Evolutionary conservation across 1,139 yeast species (phyloP), one percentile per base, ranked within the genome.

Genomic region (Protomyces macrosporus): DNA sequence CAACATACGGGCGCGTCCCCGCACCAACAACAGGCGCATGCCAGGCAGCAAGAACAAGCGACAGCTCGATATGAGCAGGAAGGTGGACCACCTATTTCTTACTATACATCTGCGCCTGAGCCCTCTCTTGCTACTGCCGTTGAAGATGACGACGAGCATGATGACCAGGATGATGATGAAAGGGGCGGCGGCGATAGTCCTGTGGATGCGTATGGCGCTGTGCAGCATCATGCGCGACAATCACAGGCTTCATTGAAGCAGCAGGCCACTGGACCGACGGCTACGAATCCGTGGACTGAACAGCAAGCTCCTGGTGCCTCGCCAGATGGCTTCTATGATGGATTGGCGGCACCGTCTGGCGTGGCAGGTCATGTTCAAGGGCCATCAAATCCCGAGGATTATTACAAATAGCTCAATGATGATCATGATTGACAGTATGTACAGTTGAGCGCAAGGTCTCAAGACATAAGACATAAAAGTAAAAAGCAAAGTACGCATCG

Each of bases 51-150:
- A 23, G 23, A 23, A 23, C 2, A 23, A 23, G 23, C 23, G 23
- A 52, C 45, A 34, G 56, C 37, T 16, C 55, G 55, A 3, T 55
- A 48, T 12, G 56, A 51, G 42, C 12, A 39, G 32, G 62, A 58
- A 35, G 62, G 62, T 6, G 62, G 62, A 14, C 62, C 62, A 9
- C 62, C 62, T 9, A 52, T 58, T n/a, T 30, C 62, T 1, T 58
- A 58, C 52, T 58, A 58, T 33, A 42, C 54, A 6, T 48, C 48
- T 12, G 35, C 37, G 36, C 53, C 53, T 10, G 48, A 42, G 9
- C 30, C 12, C 10, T 9, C 9, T 10, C 23, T 10, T 14, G 23
- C 30, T 4, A 4, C 35, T 50, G 35, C 53, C 12, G 53, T 7
- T 10, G 37, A 10, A 14, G 16, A 6, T 4, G 53, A 23, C 6